Evolutionary conservation across 768 basidiomycete genomes (phyloP), one percentile per base, ranked within the genome.

Genomic region (Pulveroboletus sp.): DNA sequence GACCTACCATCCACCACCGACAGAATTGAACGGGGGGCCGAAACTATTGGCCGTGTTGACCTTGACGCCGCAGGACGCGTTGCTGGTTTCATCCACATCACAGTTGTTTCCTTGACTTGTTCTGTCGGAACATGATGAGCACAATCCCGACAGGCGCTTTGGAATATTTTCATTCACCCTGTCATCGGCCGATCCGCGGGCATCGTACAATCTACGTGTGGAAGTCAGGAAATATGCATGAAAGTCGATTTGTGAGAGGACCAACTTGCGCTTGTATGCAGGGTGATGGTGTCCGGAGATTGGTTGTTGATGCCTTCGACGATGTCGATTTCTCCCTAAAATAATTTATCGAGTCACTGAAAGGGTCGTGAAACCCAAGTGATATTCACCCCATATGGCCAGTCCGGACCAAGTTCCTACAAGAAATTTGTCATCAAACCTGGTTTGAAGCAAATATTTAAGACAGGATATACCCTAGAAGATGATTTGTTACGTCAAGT

Each of bases 1-100:
- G 2, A 29, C 59, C 14, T 50, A 72, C 67, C 67, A 73, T 39
- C 72, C 72, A 13, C 73, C 73, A n/a, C 69, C 67, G 11, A 41
- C 61, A 0, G 17, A 29, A 49, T 73, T 73, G 56, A 73, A 74
- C 7, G 50, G 41, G 2, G 68, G 60, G 2, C 72, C 72, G 44
- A 47, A 73, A 40, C 68, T 71, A 20, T 58, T 55, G 1, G 55
- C 45, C 17, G 60, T 51, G n/a, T 37, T 47, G 49, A 59, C 47
- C 4, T 43, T 23, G 10, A 73, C 71, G 10, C 67, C 65, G 29
- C 73, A 73, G 20, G 64, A 61, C 6, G 49, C n/a, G 43, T 71
- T 70, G 31, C 49, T 50, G 12, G 63, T 67, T 24, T 54, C 58
- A 16, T 62, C 45, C 5, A 57, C 62, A 26, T 68, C 31, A 51